These are phyloP conservation scores for Glutinoglossum americanum DNA, from an alignment of 495 filamentous ascomycete species.

Conservation along the genomic window DNA sequence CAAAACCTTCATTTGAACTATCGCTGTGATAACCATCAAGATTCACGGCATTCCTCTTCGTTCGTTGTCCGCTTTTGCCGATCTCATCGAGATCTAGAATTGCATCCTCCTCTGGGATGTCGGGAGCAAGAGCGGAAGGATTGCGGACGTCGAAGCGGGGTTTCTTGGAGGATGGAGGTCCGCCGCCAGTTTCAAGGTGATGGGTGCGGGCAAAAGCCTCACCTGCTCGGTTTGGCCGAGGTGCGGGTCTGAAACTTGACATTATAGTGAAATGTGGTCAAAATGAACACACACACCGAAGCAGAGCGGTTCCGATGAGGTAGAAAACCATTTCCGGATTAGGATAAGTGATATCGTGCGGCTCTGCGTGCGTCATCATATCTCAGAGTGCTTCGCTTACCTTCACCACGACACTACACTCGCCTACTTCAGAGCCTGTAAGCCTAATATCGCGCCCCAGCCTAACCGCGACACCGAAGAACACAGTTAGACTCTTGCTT, in stretches of 20 bases:
- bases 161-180: conserved; percentile 43
- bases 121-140: conserved; percentile 67
- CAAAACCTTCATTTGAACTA: conserved; percentile 78
- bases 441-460: neutral
- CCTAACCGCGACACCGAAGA: neutral
- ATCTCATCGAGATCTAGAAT: conserved; percentile 84
- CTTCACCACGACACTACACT: neutral
- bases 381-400: neutral
- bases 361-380: neutral
- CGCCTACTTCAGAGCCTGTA: neutral
- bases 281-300: neutral
- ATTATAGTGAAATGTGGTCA: conserved; percentile 19
- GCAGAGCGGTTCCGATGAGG: neutral
- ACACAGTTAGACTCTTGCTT: neutral
- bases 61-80: conserved; percentile 50
- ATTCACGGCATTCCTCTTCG: conserved; percentile 80
- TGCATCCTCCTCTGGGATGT: conserved; percentile 56
- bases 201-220: conserved; percentile 59
- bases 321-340: neutral
- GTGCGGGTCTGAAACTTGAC: conserved; percentile 38
- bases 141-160: conserved; percentile 90
- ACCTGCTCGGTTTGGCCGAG: conserved; percentile 60
- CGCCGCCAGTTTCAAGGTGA: conserved; percentile 25
- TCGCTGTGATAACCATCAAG: conserved; percentile 94
- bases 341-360: neutral